Conservation (phyloP, 2,329 filamentous ascomycete species). For the Trichoderma sp. region DNA sequence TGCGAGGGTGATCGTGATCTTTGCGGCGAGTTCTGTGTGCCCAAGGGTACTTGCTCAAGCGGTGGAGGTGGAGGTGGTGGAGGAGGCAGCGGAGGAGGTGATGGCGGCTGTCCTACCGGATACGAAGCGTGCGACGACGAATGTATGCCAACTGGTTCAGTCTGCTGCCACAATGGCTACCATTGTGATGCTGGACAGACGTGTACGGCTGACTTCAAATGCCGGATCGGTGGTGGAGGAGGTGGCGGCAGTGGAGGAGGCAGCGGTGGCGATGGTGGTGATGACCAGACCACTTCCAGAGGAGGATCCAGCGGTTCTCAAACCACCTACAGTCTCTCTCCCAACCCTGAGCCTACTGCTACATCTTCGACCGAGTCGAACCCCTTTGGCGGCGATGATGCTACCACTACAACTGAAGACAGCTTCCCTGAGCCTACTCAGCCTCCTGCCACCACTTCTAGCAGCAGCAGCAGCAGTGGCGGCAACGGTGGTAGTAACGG, state of each 20-base stretch:
- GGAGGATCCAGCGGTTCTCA: neutral
- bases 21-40: slow-evolving; percentile 25
- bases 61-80: slow-evolving; percentile 21
- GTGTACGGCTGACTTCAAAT: slow-evolving; percentile 20
- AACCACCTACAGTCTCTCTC: slow-evolving; percentile 8
- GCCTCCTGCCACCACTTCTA: neutral
- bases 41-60: slow-evolving; percentile 19
- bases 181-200: slow-evolving; percentile 24
- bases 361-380: neutral
- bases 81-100: neutral
- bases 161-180: slow-evolving; percentile 27
- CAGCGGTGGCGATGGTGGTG: neutral
- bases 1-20: slow-evolving; percentile 18
- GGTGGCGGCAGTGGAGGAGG: slow-evolving; percentile 18
- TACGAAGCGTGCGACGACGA: slow-evolving; percentile 21
- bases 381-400: slow-evolving; percentile 8
- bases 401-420: neutral
- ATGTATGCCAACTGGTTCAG: slow-evolving; percentile 26
- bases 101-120: slow-evolving; percentile 13
- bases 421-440: neutral
- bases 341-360: slow-evolving; percentile 1
- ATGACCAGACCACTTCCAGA: neutral
- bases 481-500: neutral
- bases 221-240: slow-evolving; percentile 15
- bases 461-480: neutral